Evolutionary conservation across 345 rosid species (phyloP).

Genomic region (Atalantia buxifolia): DNA sequence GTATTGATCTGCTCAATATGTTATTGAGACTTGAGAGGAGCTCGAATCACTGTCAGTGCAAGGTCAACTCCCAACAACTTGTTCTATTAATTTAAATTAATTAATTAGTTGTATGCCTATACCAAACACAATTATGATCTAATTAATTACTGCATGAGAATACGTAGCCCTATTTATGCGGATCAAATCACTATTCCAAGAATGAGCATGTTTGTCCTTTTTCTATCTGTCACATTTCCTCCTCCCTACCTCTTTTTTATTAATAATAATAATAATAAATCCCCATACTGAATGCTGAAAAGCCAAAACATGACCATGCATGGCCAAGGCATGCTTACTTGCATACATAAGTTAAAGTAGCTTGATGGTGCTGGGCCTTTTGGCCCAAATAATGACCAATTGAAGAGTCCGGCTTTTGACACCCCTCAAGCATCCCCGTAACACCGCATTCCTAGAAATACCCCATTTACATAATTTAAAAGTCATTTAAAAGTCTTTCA

Average conservation of each 20-base stretch:
- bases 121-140: neutral
- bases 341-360: neutral
- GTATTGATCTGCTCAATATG: conserved; percentile 6
- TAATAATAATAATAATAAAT: neutral
- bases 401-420: too few relatives aligned
- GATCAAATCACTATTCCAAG: conserved; percentile 34
- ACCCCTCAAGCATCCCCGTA: too few relatives aligned
- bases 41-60: conserved; percentile 7
- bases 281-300: neutral
- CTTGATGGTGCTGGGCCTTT: neutral
- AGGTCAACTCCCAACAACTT: conserved; percentile 36
- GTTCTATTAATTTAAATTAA: conserved; percentile 9
- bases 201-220: conserved; percentile 45
- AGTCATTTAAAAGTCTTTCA: too few relatives aligned
- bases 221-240: neutral
- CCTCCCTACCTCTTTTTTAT: neutral
- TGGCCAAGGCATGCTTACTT: neutral
- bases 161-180: conserved; percentile 23
- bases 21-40: conserved; percentile 21
- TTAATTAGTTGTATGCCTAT: neutral
- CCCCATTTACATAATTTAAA: too few relatives aligned
- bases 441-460: too few relatives aligned
- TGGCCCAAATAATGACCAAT: neutral
- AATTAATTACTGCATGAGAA: conserved; percentile 16
- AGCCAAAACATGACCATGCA: too few relatives aligned